Evolutionary conservation across 169 alveolate species (phyloP).

Genomic region (Plasmodium sp.): DNA sequence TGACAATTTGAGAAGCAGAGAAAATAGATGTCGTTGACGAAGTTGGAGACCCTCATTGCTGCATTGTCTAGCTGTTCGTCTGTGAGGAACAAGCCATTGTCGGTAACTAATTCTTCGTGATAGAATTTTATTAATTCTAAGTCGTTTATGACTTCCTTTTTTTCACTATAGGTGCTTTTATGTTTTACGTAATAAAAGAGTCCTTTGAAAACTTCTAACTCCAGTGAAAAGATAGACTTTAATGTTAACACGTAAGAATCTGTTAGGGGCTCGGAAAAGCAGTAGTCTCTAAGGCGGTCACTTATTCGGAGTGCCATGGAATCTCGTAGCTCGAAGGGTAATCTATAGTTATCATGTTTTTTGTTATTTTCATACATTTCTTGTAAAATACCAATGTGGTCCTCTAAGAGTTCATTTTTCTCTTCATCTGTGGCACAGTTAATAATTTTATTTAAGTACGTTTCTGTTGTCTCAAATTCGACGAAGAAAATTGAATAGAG

Average conservation of each 20-base stretch:
- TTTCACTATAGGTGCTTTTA: not conserved
- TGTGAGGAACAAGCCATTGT: not conserved
- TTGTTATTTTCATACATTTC: constrained; percentile 11
- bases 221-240: not conserved
- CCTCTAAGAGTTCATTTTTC: not conserved
- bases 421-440: not conserved
- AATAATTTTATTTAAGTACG: not conserved
- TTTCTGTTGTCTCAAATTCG: constrained; percentile 18
- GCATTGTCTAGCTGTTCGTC: constrained; percentile 1
- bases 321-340: constrained; percentile 21
- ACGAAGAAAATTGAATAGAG: not conserved
- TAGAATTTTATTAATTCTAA: constrained; percentile 5
- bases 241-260: not conserved
- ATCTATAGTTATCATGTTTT: not conserved
- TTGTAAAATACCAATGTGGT: not conserved
- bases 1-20: not conserved
- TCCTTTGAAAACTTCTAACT: constrained; percentile 8
- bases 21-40: constrained; percentile 9
- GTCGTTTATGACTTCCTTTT: constrained; percentile 1
- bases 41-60: constrained; percentile 15
- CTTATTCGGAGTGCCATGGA: constrained; percentile 42
- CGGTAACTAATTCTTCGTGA: not conserved
- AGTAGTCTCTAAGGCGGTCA: constrained; percentile 7
- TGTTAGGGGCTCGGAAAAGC: not conserved
- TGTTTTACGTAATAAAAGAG: not conserved